A percentile compares a stretch with the other conserved stretches of the same genome.
phyloP scores from a whole-genome alignment of 192 early-diverging fungal species.

The Lunasporangiospora selenospora region DNA sequence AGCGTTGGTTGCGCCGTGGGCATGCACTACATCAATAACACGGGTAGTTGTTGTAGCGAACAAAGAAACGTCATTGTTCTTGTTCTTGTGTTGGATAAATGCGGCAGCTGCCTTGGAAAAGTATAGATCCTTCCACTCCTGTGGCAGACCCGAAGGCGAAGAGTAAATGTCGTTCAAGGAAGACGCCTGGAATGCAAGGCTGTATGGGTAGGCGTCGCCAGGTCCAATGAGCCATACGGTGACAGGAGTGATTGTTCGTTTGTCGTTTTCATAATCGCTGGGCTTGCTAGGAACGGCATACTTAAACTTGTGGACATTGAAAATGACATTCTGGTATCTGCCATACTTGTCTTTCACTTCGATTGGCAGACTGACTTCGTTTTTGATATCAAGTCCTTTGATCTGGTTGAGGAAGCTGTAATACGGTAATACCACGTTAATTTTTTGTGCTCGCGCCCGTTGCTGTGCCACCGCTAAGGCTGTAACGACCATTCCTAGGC shows the following conservation, averaged over 20 bases:
- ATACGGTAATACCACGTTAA: slow-evolving; percentile 58
- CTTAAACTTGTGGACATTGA: slow-evolving; percentile 46
- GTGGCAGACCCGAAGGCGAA: slow-evolving; percentile 53
- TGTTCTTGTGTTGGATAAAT: slow-evolving; percentile 51
- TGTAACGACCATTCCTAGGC: slow-evolving; percentile 60
- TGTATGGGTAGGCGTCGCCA: slow-evolving; percentile 48
- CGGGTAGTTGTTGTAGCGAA: slow-evolving; percentile 47
- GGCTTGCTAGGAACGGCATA: slow-evolving; percentile 26
- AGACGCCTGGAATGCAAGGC: slow-evolving; percentile 50
- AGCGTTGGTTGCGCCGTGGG: slow-evolving; percentile 64
- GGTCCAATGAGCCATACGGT: slow-evolving; percentile 61
- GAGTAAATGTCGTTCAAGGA: slow-evolving; percentile 53
- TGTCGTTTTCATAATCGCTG: slow-evolving; percentile 17
- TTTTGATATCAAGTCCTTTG: slow-evolving; percentile 26
- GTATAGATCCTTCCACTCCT: slow-evolving; percentile 65
- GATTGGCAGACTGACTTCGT: slow-evolving; percentile 25
- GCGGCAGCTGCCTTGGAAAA: slow-evolving; percentile 60
- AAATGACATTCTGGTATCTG: slow-evolving; percentile 28
- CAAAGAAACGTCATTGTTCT: slow-evolving; percentile 52
- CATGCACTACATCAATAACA: slow-evolving; percentile 59
- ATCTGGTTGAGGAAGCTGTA: slow-evolving; percentile 52
- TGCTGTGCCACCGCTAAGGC: slow-evolving; percentile 56
- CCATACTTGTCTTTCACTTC: slow-evolving; percentile 49
- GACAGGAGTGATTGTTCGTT: slow-evolving; percentile 20
- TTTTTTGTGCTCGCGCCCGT: slow-evolving; percentile 34